Evolutionary conservation across 2,329 filamentous ascomycete genomes (phyloP).

Genomic region (Hymenoscyphus occultus): DNA sequence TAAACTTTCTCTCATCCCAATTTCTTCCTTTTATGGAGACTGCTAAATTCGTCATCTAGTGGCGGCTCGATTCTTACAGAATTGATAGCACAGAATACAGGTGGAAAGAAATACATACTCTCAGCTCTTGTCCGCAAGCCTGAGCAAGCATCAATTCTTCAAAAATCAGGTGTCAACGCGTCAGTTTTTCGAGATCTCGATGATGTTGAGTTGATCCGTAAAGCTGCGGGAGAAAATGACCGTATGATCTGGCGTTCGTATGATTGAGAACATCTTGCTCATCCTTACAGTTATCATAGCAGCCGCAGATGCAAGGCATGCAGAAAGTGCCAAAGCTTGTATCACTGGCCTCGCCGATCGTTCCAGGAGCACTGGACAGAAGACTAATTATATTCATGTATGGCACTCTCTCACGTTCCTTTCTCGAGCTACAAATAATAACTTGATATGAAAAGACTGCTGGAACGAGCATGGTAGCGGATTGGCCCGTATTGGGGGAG

Average conservation of each 20-base stretch:
- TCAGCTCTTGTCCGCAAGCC: conserved; percentile 29
- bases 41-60: background rate
- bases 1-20: background rate
- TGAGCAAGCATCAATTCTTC: conserved; percentile 27
- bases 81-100: conserved; percentile 12
- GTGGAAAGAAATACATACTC: conserved; percentile 6
- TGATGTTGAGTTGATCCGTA: conserved; percentile 23
- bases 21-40: background rate
- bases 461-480: conserved; percentile 44
- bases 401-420: background rate
- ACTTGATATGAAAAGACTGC: conserved; percentile 35
- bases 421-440: background rate
- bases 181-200: conserved; percentile 29
- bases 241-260: conserved; percentile 11
- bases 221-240: conserved; percentile 26
- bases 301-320: conserved; percentile 41
- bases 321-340: conserved; percentile 40
- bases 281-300: conserved; percentile 41
- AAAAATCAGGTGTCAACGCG: conserved; percentile 23
- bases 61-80: conserved; percentile 26
- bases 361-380: conserved; percentile 36
- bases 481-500: conserved; percentile 39
- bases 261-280: background rate
- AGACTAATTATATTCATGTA: conserved; percentile 43
- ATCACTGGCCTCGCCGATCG: conserved; percentile 43